phyloP scores from a whole-genome alignment of 805 yeast genomes.

The Ogataea naganishii region DNA sequence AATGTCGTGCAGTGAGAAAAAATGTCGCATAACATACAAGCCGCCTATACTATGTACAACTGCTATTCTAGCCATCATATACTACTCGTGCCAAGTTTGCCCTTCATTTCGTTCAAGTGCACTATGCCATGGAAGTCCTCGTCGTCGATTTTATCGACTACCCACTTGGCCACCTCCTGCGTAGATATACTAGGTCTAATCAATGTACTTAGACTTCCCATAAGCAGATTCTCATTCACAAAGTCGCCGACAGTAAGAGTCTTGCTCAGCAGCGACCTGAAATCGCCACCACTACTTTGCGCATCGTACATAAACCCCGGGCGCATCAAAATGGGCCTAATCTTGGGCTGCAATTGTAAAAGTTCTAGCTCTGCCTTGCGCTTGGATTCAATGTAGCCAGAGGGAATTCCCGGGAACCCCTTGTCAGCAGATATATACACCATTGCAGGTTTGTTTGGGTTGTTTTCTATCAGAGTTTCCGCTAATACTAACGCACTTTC shows the following conservation, averaged over 20 bases:
- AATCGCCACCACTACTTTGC: conserved; percentile 18
- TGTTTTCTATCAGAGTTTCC: conserved; percentile 31
- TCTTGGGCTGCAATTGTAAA: conserved; percentile 26
- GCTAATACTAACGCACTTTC: conserved; percentile 64
- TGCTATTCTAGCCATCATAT: neutral
- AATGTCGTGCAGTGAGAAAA: too few relatives aligned
- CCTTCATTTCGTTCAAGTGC: conserved; percentile 39
- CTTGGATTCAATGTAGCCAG: conserved; percentile 66
- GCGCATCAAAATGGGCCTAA: conserved; percentile 59
- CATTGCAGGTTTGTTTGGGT: conserved; percentile 28
- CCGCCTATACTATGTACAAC: neutral
- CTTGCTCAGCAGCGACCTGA: conserved; percentile 32
- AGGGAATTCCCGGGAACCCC: conserved; percentile 59
- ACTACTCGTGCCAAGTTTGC: neutral
- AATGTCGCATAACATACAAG: too few relatives aligned
- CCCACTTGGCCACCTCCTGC: conserved; percentile 54
- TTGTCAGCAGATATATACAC: conserved; percentile 79
- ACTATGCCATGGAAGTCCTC: conserved; percentile 47
- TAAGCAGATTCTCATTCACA: conserved; percentile 33
- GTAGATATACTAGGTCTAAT: conserved; percentile 60
- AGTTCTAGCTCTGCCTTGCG: conserved; percentile 66
- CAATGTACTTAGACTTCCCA: conserved; percentile 35
- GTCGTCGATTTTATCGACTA: conserved; percentile 47
- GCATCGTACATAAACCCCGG: conserved; percentile 83
- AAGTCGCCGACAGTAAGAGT: conserved; percentile 34